These are phyloP conservation scores for Canavalia ensiformis DNA, from an alignment of 306 rosid genomes.

Conservation along the genomic window DNA sequence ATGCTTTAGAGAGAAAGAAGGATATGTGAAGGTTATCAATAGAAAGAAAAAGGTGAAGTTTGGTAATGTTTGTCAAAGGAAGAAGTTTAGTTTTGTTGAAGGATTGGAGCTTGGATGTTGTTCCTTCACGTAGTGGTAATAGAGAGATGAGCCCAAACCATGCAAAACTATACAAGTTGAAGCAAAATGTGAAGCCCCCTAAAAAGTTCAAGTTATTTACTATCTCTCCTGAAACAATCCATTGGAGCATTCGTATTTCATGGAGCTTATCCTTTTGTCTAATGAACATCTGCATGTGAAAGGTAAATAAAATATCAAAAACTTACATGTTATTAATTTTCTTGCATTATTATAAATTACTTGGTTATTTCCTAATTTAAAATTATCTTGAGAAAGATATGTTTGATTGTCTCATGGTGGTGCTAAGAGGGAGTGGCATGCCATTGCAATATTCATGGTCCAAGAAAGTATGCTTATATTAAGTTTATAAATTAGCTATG, in stretches of 20 bases:
- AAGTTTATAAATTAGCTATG: too few relatives aligned
- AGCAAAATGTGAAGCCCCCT: constrained; percentile 56
- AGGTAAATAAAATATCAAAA: constrained; percentile 47
- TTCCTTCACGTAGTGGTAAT: constrained; percentile 54
- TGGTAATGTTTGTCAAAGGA: too few relatives aligned
- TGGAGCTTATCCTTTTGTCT: constrained; percentile 71
- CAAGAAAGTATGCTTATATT: constrained; percentile 56
- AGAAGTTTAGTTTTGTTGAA: background rate
- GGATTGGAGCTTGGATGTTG: constrained; percentile 59
- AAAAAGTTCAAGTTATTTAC: constrained; percentile 83
- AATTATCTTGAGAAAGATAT: constrained; percentile 57
- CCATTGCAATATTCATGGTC: constrained; percentile 92
- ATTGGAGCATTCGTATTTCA: constrained; percentile 89
- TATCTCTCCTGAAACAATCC: constrained; percentile 85
- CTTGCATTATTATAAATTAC: background rate
- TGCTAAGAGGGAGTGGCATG: constrained; percentile 86
- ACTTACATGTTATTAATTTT: background rate
- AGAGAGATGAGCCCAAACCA: constrained; percentile 73
- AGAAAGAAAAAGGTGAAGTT: background rate
- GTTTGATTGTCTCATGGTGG: constrained; percentile 66
- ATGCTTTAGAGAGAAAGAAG: too few relatives aligned
- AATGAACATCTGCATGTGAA: constrained; percentile 80
- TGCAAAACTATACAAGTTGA: constrained; percentile 58
- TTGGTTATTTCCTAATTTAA: background rate
- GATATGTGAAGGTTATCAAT: background rate